These are phyloP conservation scores for Nephelium lappaceum DNA, from an alignment of 345 rosid genomes.

Conservation along the genomic window DNA sequence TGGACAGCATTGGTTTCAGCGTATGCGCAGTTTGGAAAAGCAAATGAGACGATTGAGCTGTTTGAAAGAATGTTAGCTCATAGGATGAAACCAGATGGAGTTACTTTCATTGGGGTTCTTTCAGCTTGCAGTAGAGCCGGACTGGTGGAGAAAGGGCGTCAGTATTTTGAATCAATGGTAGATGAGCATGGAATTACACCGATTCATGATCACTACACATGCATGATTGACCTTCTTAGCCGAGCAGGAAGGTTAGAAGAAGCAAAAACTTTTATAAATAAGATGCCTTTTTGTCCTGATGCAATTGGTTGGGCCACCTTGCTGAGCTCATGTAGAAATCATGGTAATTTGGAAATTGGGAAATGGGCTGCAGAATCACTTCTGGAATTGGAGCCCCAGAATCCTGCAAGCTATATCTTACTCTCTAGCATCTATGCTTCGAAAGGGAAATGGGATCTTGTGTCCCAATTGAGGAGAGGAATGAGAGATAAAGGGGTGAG, in stretches of 20 bases:
- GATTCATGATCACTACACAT: slow-evolving; percentile 70
- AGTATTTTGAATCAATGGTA: slow-evolving; percentile 68
- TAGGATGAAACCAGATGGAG: slow-evolving; percentile 83
- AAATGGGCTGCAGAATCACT: slow-evolving; percentile 87
- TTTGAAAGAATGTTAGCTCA: slow-evolving; percentile 71
- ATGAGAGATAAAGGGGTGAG: slow-evolving; percentile 76
- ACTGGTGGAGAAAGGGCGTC: slow-evolving; percentile 72
- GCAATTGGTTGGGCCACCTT: slow-evolving; percentile 86
- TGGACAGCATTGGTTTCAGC: slow-evolving; percentile 94
- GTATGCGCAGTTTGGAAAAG: slow-evolving; percentile 88
- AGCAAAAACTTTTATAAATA: slow-evolving; percentile 65
- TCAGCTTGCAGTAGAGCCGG: slow-evolving; percentile 97
- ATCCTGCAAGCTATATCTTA: slow-evolving; percentile 79
- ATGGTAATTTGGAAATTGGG: slow-evolving; percentile 70
- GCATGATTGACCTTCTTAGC: slow-evolving; percentile 93
- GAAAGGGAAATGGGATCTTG: slow-evolving; percentile 66
- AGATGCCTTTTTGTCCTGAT: slow-evolving; percentile 82
- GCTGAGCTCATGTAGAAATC: slow-evolving; percentile 81
- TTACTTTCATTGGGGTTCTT: slow-evolving; percentile 81
- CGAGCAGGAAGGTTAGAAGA: slow-evolving; percentile 86
- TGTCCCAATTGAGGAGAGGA: slow-evolving; percentile 62
- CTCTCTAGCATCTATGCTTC: slow-evolving; percentile 79
- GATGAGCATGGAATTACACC: slow-evolving; percentile 62
- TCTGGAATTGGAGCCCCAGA: slow-evolving; percentile 69
- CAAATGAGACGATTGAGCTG: slow-evolving; percentile 67